Base-by-base conservation (phyloP, 2,329 filamentous ascomycete genomes). In the Fusarium sp. region DNA sequence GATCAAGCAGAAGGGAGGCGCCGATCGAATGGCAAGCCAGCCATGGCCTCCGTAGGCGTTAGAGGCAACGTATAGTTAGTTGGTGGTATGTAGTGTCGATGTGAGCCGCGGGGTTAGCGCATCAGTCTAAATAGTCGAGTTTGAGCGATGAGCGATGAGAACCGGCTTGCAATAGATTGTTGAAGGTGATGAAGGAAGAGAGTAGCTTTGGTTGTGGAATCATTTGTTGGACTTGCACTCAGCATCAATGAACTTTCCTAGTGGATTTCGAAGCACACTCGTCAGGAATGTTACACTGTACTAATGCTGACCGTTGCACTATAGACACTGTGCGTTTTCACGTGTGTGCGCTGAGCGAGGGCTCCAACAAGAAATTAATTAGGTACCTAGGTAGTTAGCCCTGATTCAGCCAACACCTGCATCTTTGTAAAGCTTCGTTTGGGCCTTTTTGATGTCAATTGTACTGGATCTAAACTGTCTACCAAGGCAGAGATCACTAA, bases 1-100 rank as follows among this genome's bases (percentile, higher is more conserved):
- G 68, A 75, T 75, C 70, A 68, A 67, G 73, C 63, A 71, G 60
- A 60, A 66, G 60, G 66, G 62, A 68, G 61, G 65, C 68, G 73
- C 73, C 60, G 69, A 66, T 66, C 62, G 57, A 67, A 58, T 50
- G 56, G 61, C 60, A 57, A 60, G 72, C 59, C 47, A 66, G 73
- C 75, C 75, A 76, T 76, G 71, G 67, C 73, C 70, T 60, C 51
- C 44, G 50, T 52, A 53, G 57, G 51, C 57, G 40, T 64, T 28
- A 54, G 51, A 64, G 62, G 57, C 47, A 48, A 58, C n/a, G 31
- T 23, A 59, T 50, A 50, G 36, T 31, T 30, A 47, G 23, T 23
- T 23, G 28, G 18, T 37, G 31, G 34, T 39, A 52, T 53, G 60
- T 16, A 51, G 36, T 12, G 16, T 39, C 43, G 47, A 43, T 15